Evolutionary conservation across 2,329 filamentous ascomycete species (phyloP).

Genomic region (Septoria petroselini): DNA sequence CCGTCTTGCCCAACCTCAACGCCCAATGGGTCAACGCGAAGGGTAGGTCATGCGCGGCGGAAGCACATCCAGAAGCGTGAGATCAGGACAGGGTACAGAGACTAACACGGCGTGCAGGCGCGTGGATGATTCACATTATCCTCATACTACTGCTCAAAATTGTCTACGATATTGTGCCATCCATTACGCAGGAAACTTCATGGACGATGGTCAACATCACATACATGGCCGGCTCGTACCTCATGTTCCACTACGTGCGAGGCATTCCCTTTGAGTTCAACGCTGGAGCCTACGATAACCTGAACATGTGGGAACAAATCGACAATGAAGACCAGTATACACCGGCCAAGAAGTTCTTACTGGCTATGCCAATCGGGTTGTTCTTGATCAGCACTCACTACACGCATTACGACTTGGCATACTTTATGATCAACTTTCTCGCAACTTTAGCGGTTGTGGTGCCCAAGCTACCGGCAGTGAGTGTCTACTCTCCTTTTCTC

Average conservation of each 20-base stretch:
- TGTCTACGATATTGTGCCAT: constrained; percentile 92
- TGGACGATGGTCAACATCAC: constrained; percentile 99
- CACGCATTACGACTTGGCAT: constrained; percentile 94
- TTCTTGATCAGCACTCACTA: constrained; percentile 98
- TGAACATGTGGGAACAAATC: constrained; percentile 99
- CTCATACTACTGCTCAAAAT: constrained; percentile 90
- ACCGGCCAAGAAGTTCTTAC: constrained; percentile 95
- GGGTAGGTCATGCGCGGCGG: constrained; percentile 55
- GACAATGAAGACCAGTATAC: constrained; percentile 99
- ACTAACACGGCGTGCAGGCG: constrained; percentile 58
- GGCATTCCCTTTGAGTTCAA: constrained; percentile 99
- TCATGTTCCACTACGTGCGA: constrained; percentile 99
- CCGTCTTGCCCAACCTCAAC: constrained; percentile 89
- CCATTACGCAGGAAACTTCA: constrained; percentile 94
- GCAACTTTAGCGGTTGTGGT: constrained; percentile 91
- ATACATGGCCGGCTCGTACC: constrained; percentile 97
- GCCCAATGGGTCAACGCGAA: constrained; percentile 99
- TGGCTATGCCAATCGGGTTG: constrained; percentile 88
- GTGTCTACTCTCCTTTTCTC: no score
- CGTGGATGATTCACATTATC: constrained; percentile 96
- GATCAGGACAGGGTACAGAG: constrained; percentile 11
- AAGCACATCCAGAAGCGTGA: neutral
- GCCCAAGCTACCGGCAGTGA: constrained; percentile 90
- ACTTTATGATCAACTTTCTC: constrained; percentile 95
- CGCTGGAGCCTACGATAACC: constrained; percentile 94